Base-by-base conservation (phyloP, 805 yeast species). In the Kuraishia hungarica region DNA sequence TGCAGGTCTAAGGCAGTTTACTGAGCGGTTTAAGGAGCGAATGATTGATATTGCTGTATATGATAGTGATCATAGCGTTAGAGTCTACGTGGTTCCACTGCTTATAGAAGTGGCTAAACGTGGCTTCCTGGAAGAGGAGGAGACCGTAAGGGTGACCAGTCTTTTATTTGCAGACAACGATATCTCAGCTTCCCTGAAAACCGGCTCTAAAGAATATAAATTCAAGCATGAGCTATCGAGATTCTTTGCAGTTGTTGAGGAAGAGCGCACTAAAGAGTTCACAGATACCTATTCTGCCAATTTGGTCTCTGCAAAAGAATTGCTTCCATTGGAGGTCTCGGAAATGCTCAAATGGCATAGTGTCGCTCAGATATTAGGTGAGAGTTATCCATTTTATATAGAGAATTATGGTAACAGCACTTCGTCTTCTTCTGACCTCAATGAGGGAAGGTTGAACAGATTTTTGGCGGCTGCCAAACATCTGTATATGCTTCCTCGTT, bases 1-100 rank as follows among this genome's bases (percentile, higher is more conserved):
- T n/a, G 72, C 85, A 0, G 89, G 91, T 0, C 76, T 91, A 47
- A 77, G 89, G 55, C 92, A 85, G 62, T 91, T 91, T 66, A 83
- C 93, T 1, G 89, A 86, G 56, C 77, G 90, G 58, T 87, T 86
- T 68, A 82, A 84, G 59, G 68, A 69, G 4, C 83, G 89, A 62
- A 67, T 90, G 35, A 70, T 88, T 22, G 86, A 84, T 53, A 87
- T 89, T 62, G 81, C 83, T 1, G 62, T 74, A 22, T 70, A 71
- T 54, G 90, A 85, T 61, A 67, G 76, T 2, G 91, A 85, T 59
- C 58, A 70, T 15, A 74, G 74, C 47, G 88, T 86, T 1, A 79
- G 84, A 61, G 62, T 74, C 4, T 66, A 75, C 53, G 74, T 87
- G 4, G 72, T 84, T 2, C 64, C 71, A 21, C 70, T 89, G 1